Base-by-base conservation (phyloP, 345 rosid genomes). In the Brassica cretica region DNA sequence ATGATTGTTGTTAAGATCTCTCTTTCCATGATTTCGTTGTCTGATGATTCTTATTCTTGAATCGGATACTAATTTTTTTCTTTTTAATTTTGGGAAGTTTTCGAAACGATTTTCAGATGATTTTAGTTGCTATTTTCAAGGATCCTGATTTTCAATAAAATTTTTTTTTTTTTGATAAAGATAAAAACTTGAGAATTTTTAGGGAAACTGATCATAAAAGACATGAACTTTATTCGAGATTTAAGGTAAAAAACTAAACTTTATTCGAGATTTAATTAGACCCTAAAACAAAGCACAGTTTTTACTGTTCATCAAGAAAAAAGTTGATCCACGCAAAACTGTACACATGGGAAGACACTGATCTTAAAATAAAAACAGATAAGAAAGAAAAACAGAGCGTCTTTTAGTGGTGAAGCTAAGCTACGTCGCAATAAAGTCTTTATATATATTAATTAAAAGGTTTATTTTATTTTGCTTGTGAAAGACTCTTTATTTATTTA, bases 351-450 rank as follows among this genome's bases (percentile, higher is more conserved):
- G 71, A 79, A 74, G 56, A 51, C 56, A 51, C 8, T 51, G 0
- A 51, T 2, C 11, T 11, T 11, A 1, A 10, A 41, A 41, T 6
- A 33, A 37, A 55, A 41, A 55, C n/a, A 37, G 37, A 24, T 14
- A 60, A 64, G 59, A 18, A 19, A 76, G 39, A 55, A 70, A 64
- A 58, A 78, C 16, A 62, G 51, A 68, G 56, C 16, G 7, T 58
- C 68, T 65, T 78, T 64, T 55, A 30, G 78, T 74, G 66, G 78
- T 74, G 82, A 69, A 73, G 75, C 78, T 79, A 66, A 72, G 51
- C n/a, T 41, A 73, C 65, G 51, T 51, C 2, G 56, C 18, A 6
- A 51, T 69, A 39, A 69, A 73, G 74, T 73, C 78, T 19, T 46
- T 64, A 65, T 5, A 33, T 16, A n/a, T 9, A 49, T 4, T 66